Evolutionary conservation across 2,329 filamentous ascomycete species (phyloP), one percentile per base, ranked within the genome.

Genomic region (Colletotrichum paranaense): DNA sequence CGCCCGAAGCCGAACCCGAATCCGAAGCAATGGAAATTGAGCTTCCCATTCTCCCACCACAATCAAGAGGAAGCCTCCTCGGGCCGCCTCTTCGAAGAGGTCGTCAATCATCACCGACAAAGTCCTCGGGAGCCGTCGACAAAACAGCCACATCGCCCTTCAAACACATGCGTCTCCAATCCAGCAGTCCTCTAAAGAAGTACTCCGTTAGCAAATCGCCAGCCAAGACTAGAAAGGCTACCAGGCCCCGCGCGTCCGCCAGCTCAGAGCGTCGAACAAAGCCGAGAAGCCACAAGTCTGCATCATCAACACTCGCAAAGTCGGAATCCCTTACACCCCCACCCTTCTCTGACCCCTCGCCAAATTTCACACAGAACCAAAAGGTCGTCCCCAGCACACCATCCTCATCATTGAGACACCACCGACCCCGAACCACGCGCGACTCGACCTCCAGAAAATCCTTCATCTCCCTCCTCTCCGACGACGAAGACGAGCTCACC

Each of bases 401-500:
- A 30, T 49, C 42, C 19, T 65, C 35, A 11, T 69, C 65, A 4
- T 69, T 53, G 11, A 57, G 42, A 35, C 53, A 30, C 2, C 28
- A 35, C 2, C 28, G 24, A 3, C 26, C 24, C 16, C 26, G 32
- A 55, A 11, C 60, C 24, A 8, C 58, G 5, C 58, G 53, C 1
- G 56, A 38, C 16, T 65, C 82, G 1, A 81, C 80, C 3, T 80
- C 81, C 59, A 79, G 78, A 30, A 80, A 78, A 69, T 82, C 84
- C 58, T 80, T 87, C 63, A 79, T 86, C 57, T 86, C 86, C 28
- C 82, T 88, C 69, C 76, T 86, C 12, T 82, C 84, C 7, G 81
- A 83, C 75, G 79, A 80, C 9, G 72, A 74, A 5, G 79, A 85
- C 65, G 84, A 84, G 46, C 82, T 84, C 22, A 80, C 82, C 14